Base-by-base conservation (phyloP, 2,329 filamentous ascomycete genomes). In the Arthrobotrys conoides region DNA sequence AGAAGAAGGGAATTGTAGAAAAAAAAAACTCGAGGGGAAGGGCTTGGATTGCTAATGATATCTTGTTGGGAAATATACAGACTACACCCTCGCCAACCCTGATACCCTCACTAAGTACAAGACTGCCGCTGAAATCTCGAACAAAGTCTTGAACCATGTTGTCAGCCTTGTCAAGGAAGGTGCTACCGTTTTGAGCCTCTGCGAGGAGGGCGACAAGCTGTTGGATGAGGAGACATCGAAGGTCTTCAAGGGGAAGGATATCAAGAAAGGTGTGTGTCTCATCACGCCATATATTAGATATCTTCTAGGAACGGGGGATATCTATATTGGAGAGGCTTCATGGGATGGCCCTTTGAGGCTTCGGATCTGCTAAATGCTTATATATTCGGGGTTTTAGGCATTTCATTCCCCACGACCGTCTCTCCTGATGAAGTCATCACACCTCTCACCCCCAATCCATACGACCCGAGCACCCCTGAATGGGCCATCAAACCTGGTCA, bases 31-130 rank as follows among this genome's bases (percentile, higher is more conserved):
- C 44, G 44, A 46, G 44, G 44, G 44, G 44, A n/a, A 3, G 51
- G 2, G 10, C 22, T 22, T 57, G 18, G 64, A 64, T 57, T 67
- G 72, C 72, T 77, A 70, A 76, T 53, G 30, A 24, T 20, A 18
- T 65, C 44, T 30, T 65, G 30, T 64, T 36, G n/a, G 44, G 55
- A 61, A 16, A 22, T 14, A n/a, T 30, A 27, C 36, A 97, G 93
- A 97, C 85, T 94, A 96, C 87, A 89, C 92, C 82, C 90, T 97
- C 85, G 93, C 91, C 86, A 96, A 96, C 88, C 93, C 93, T 80
- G 93, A 96, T 85, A 97, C 94, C 83, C 89, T 99, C 83, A 98
- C 96, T 87, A 99, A 98, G 89, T 98, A 98, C 90, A 98, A 97
- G 91, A 94, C 92, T 81, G 96, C 96, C 73, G 95, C 93, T 80